Percentiles rank a stretch among this genome's conserved stretches.
Conservation (phyloP, 2,329 filamentous ascomycete genomes). For the Trichoderma sp. region DNA sequence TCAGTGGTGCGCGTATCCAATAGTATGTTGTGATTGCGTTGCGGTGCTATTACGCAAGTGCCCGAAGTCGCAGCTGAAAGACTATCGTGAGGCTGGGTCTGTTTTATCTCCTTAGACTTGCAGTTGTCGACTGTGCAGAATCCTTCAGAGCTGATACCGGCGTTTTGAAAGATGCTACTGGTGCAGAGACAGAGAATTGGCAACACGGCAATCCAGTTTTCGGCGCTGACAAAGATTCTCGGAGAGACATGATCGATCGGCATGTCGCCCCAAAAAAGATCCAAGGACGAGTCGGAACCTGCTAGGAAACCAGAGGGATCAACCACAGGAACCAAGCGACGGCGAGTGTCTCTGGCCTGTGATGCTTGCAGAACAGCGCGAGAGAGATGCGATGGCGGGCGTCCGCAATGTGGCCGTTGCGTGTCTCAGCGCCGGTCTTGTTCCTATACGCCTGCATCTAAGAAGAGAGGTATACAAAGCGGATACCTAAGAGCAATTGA, state of each 20-base stretch:
- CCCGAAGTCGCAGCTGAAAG: background rate
- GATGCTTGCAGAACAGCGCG: conserved; percentile 20
- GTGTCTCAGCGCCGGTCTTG: conserved; percentile 7
- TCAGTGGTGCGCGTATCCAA: background rate
- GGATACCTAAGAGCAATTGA: conserved; percentile 18
- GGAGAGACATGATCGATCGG: background rate
- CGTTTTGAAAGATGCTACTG: background rate
- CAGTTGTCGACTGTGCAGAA: background rate
- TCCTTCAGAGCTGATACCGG: background rate
- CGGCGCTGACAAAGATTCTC: background rate
- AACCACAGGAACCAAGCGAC: background rate
- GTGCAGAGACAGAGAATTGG: background rate
- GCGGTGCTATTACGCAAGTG: background rate
- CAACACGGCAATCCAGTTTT: background rate
- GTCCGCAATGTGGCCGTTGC: conserved; percentile 10
- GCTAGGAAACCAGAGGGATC: background rate
- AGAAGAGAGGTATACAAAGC: conserved; percentile 21
- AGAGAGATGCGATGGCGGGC: conserved; percentile 11
- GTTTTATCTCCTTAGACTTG: background rate
- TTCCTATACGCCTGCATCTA: conserved; percentile 18
- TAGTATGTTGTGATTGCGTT: background rate
- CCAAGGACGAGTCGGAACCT: background rate
- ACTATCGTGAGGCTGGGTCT: background rate
- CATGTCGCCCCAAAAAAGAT: conserved; percentile 19
- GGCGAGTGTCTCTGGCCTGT: conserved; percentile 18